Percentiles rank a stretch among this genome's conserved stretches.
phyloP scores from a whole-genome alignment of 2,329 filamentous ascomycete species.

The Thielaviopsis musarum region DNA sequence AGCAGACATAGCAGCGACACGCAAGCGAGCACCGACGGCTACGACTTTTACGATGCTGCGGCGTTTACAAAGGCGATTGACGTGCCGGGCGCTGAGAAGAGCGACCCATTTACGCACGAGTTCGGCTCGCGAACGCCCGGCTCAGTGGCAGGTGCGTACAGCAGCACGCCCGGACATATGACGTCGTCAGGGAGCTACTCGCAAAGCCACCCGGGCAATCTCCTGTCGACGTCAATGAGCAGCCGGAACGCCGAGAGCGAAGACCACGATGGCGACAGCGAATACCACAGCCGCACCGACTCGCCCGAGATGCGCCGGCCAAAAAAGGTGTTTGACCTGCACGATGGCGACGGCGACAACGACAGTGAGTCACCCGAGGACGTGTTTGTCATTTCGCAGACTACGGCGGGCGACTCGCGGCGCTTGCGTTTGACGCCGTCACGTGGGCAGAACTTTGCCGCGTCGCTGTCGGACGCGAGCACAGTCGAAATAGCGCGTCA shows the following conservation, averaged over 20 bases:
- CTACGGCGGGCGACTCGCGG: not conserved
- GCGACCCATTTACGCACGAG: not conserved
- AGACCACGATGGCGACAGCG: not conserved
- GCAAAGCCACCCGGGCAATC: not conserved
- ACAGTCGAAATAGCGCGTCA: slow-evolving; percentile 8
- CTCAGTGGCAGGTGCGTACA: not conserved
- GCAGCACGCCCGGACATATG: not conserved
- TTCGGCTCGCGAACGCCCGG: slow-evolving; percentile 3
- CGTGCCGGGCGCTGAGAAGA: slow-evolving; percentile 21
- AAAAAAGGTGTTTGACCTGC: not conserved
- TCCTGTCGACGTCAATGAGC: not conserved
- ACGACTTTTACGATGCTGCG: slow-evolving; percentile 50
- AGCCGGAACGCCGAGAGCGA: not conserved
- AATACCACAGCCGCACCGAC: not conserved
- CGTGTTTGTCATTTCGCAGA: not conserved
- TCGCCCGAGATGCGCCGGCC: not conserved
- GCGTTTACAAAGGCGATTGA: slow-evolving; percentile 34
- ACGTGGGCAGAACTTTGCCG: slow-evolving; percentile 1
- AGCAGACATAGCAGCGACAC: slow-evolving; percentile 32
- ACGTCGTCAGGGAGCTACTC: not conserved
- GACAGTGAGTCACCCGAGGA: not conserved
- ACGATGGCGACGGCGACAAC: not conserved
- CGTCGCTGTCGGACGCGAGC: slow-evolving; percentile 1
- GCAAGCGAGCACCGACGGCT: slow-evolving; percentile 39
- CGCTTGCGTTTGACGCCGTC: not conserved